Evolutionary conservation across 768 basidiomycete genomes (phyloP).

Genomic region (Pisolithus marmoratus): DNA sequence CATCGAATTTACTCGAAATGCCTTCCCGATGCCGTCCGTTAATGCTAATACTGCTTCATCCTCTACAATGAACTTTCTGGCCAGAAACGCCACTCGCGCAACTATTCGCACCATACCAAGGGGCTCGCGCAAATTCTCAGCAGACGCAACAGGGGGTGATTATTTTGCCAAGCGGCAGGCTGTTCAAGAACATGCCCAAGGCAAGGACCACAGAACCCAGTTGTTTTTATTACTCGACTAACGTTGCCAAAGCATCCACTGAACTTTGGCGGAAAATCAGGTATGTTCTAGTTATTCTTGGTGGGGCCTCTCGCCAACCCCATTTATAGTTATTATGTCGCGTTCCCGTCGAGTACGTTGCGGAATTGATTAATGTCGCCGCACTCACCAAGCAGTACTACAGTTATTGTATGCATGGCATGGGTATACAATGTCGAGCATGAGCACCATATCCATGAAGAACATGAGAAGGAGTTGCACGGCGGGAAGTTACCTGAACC

Average conservation of each 20-base stretch:
- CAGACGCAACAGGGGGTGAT: constrained; percentile 31
- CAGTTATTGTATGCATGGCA: constrained; percentile 22
- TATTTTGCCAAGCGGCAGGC: constrained; percentile 52
- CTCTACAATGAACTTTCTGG: constrained; percentile 43
- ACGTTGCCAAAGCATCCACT: constrained; percentile 50
- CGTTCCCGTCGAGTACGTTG: constrained; percentile 66
- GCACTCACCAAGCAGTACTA: constrained; percentile 6
- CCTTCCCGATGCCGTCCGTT: constrained; percentile 22
- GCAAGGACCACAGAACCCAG: constrained; percentile 31
- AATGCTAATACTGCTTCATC: constrained; percentile 18
- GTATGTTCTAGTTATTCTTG: constrained; percentile 33
- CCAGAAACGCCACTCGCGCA: constrained; percentile 44
- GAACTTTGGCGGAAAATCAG: constrained; percentile 86
- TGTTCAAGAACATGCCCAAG: constrained; percentile 58
- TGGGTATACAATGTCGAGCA: constrained; percentile 50
- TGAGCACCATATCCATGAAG: constrained; percentile 66
- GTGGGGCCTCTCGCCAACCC: constrained; percentile 5
- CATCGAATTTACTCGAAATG: constrained; percentile 7
- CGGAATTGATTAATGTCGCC: constrained; percentile 4
- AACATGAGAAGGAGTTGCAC: constrained; percentile 68
- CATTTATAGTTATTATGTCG: constrained; percentile 58
- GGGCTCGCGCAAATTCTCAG: constrained; percentile 31
- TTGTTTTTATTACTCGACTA: constrained; percentile 7
- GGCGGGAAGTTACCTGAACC: constrained; percentile 64
- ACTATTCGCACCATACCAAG: constrained; percentile 38